phyloP scores from a whole-genome alignment of 1,139 yeast genomes.

The Pneumocystis jirovecii region DNA sequence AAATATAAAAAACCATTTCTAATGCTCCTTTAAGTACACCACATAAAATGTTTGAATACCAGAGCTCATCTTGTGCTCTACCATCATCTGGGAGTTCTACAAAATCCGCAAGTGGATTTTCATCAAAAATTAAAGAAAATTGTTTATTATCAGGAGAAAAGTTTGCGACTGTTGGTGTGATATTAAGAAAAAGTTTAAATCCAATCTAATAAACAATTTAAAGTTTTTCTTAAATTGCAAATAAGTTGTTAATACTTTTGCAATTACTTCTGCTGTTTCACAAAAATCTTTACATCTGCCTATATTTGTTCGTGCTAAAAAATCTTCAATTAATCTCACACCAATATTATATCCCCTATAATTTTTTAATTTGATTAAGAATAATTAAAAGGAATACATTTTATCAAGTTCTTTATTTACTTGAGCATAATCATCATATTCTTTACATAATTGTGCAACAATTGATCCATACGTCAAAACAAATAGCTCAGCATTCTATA shows the following conservation, averaged over 20 bases:
- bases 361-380: neutral
- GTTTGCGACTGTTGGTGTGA: slow-evolving; percentile 58
- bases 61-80: slow-evolving; percentile 53
- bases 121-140: slow-evolving; percentile 58
- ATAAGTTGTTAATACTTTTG: slow-evolving; percentile 31
- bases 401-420: slow-evolving; percentile 74
- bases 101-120: slow-evolving; percentile 87
- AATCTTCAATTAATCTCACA: slow-evolving; percentile 77
- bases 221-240: neutral
- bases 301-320: slow-evolving; percentile 70
- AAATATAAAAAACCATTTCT: slow-evolving; percentile 50
- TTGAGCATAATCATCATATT: slow-evolving; percentile 57
- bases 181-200: slow-evolving; percentile 74
- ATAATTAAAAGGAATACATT: slow-evolving; percentile 32
- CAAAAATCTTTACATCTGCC: slow-evolving; percentile 66
- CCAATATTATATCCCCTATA: slow-evolving; percentile 75
- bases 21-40: slow-evolving; percentile 86
- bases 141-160: slow-evolving; percentile 67
- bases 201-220: slow-evolving; percentile 37
- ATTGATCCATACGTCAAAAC: slow-evolving; percentile 88
- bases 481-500: slow-evolving; percentile 71
- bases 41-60: slow-evolving; percentile 84
- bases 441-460: slow-evolving; percentile 84
- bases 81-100: slow-evolving; percentile 80
- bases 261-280: slow-evolving; percentile 76